A percentile compares a stretch with the other conserved stretches of the same genome.
phyloP scores from a whole-genome alignment of 1,139 yeast species.

The Citeromyces hawaiiensis region DNA sequence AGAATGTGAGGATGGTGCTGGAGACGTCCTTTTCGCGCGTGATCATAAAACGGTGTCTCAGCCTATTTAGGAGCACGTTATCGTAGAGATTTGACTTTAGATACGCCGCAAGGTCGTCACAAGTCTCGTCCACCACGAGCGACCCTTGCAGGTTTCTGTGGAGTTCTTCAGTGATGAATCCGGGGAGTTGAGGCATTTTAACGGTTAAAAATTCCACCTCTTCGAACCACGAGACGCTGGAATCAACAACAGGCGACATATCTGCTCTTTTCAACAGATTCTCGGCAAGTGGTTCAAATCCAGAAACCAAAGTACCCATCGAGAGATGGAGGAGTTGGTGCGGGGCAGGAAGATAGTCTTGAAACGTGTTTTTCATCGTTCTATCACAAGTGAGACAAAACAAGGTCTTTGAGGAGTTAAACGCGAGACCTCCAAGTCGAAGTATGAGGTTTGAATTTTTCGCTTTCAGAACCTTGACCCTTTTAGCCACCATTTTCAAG shows the following conservation, averaged over 20 bases:
- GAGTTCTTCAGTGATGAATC: constrained; percentile 1
- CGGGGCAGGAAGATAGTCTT: not conserved
- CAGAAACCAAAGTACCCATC: not conserved
- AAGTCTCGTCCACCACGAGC: not conserved
- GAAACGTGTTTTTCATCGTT: not conserved
- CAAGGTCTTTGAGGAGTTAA: constrained; percentile 1
- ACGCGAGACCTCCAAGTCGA: not conserved
- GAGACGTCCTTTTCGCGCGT: constrained; percentile 1
- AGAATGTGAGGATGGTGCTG: not conserved
- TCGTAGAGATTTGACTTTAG: not conserved
- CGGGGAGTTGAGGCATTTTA: not conserved
- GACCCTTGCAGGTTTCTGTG: constrained; percentile 1
- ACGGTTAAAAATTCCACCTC: not conserved
- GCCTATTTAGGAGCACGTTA: not conserved
- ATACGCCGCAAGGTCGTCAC: not conserved
- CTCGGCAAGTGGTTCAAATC: not conserved
- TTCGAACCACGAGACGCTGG: constrained; percentile 1
- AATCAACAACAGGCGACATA: not conserved
- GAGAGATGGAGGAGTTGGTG: not conserved
- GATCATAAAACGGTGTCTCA: not conserved
- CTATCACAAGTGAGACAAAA: constrained; percentile 1
- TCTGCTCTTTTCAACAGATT: not conserved
- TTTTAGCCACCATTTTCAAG: not conserved
- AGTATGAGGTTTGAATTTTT: not conserved
- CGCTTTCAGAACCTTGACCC: constrained; percentile 1